Base-by-base conservation (phyloP, 768 basidiomycete species). In the Kondoa malvinella region DNA sequence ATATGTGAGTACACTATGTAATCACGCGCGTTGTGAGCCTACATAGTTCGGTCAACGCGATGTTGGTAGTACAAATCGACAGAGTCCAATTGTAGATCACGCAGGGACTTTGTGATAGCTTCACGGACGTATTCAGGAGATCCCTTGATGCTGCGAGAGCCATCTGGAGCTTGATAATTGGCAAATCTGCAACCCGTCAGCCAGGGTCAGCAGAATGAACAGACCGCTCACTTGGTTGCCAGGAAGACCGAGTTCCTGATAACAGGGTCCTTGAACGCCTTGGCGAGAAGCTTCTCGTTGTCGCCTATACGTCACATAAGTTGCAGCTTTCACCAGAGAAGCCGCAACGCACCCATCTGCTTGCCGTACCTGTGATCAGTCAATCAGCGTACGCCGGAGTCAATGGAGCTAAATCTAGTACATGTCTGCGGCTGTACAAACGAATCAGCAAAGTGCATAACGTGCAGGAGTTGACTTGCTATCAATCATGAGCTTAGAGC, bases 21-120 rank as follows among this genome's bases (percentile, higher is more conserved):
- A 56, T 56, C 25, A 56, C 25, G 25, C 25, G 56, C 56, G 16
- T 16, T 25, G 16, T 16, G 56, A 16, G 17, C 16, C 31, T 32
- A 25, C 4, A 27, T 27, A 25, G 31, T 27, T 8, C 59, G 59
- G n/a, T 32, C 26, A 4, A 61, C 59, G 4, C 59, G 8, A 32
- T 61, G 63, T 32, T 64, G 63, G 31, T 64, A 64, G 63, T 32
- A 64, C 63, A 64, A 25, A 29, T 64, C 63, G 26, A 64, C 63
- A 29, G 8, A 32, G n/a, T 64, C 63, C 12, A 64, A 16, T 31
- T 31, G 8, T 12, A 64, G 26, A 32, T 4, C n/a, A 16, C 16
- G 12, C 63, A 64, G 63, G 4, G n/a, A 25, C 17, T 64, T 32
- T 29, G 12, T 29, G n/a, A 32, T 25, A 25, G 21, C n/a, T 33